Percentiles rank a stretch among this genome's conserved stretches.
These are phyloP conservation scores for Ophiosphaerella herpotricha DNA, from an alignment of 2,329 filamentous ascomycete species.

Conservation along the genomic window DNA sequence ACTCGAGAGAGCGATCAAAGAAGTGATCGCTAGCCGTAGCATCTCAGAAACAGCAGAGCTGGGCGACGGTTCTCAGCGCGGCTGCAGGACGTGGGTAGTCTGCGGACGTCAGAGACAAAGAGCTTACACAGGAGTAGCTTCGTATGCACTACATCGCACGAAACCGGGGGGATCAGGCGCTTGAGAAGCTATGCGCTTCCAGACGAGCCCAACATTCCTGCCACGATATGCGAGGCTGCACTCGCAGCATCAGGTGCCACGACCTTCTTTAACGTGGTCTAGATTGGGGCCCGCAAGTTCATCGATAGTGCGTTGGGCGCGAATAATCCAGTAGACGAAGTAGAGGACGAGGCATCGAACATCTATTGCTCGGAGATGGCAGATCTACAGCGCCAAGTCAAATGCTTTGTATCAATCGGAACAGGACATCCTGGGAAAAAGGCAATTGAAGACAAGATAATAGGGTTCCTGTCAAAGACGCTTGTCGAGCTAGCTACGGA, in stretches of 20 bases:
- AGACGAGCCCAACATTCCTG: conserved; percentile 8
- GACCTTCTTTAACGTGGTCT: conserved; percentile 41
- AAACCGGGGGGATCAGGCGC: no score
- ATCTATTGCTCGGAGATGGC: conserved; percentile 6
- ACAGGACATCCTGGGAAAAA: conserved; percentile 9
- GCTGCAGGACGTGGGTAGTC: no score
- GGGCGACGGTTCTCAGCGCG: no score
- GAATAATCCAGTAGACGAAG: conserved; percentile 53
- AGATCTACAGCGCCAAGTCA: conserved; percentile 8
- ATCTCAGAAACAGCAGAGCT: no score
- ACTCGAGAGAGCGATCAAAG: no score
- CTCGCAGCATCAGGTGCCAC: conserved; percentile 30
- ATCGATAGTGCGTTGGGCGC: conserved; percentile 45
- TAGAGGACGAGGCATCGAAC: conserved; percentile 43
- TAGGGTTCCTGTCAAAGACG: no score
- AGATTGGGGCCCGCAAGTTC: conserved; percentile 43
- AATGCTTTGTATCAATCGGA: conserved; percentile 10
- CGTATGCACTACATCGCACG: no score
- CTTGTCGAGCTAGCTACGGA: no score
- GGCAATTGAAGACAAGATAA: conserved; percentile 9
- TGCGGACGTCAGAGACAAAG: no score
- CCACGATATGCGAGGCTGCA: conserved; percentile 30
- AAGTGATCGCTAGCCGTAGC: no score
- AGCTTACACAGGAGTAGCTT: no score
- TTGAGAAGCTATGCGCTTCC: conserved; percentile 37